Conservation (phyloP, 2,329 filamentous ascomycete genomes). For the Plenodomus lindquistii region DNA sequence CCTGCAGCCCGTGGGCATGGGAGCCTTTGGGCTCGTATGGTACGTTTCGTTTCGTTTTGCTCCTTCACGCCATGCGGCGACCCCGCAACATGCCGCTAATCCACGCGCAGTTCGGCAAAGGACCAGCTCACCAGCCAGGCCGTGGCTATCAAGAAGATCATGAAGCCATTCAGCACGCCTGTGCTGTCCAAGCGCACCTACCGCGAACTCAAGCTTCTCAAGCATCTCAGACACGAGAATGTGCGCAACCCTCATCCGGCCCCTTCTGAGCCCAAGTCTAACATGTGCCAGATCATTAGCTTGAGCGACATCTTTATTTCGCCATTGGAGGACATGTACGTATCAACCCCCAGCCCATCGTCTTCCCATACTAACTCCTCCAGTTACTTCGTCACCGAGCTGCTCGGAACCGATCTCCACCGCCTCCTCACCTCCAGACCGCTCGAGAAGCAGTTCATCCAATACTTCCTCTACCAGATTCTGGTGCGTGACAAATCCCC, state of each 20-base stretch:
- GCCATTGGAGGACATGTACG: constrained; percentile 95
- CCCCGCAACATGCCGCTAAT: constrained; percentile 16
- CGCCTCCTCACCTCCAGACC: constrained; percentile 92
- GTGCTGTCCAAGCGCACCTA: constrained; percentile 98
- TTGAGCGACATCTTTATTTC: constrained; percentile 99
- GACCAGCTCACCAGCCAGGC: constrained; percentile 97
- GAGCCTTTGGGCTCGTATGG: constrained; percentile 97
- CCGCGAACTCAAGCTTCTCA: constrained; percentile 93
- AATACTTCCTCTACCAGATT: constrained; percentile 99
- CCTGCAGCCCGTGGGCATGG: constrained; percentile 98
- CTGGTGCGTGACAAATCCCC: constrained; percentile 64
- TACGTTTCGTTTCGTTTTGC: too few relatives aligned
- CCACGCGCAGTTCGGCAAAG: constrained; percentile 76
- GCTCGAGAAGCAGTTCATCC: constrained; percentile 98
- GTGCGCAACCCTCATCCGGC: constrained; percentile 53
- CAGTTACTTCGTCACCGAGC: constrained; percentile 97
- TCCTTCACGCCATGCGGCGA: constrained; percentile 6
- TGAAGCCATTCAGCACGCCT: constrained; percentile 99
- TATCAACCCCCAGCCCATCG: constrained; percentile 5
- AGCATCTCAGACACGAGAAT: constrained; percentile 96
- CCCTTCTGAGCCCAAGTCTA: constrained; percentile 12
- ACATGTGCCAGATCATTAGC: constrained; percentile 73
- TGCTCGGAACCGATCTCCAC: constrained; percentile 95
- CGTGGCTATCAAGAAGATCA: constrained; percentile 99
- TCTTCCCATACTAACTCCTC: constrained; percentile 20